A percentile compares a stretch with the other conserved stretches of the same genome.
These are phyloP conservation scores for Withania somnifera DNA, from an alignment of 305 asterid species.

Conservation along the genomic window DNA sequence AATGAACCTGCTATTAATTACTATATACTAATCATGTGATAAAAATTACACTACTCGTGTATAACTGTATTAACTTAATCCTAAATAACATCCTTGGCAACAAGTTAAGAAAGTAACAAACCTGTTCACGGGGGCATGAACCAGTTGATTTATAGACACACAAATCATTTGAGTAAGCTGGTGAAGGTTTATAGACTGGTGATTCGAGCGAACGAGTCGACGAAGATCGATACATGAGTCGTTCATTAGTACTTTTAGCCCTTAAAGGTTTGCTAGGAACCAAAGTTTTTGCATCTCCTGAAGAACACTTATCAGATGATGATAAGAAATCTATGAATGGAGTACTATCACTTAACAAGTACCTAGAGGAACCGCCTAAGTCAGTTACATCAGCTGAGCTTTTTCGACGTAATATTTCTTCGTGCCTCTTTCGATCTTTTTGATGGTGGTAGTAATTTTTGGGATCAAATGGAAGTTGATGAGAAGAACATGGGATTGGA, in stretches of 20 bases:
- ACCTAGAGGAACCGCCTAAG: constrained; percentile 20
- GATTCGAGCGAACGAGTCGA: constrained; percentile 33
- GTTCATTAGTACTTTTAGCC: constrained; percentile 13
- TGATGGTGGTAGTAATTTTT: constrained; percentile 10
- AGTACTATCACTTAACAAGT: constrained; percentile 27
- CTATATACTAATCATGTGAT: too few species aligned
- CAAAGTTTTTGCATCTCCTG: background rate
- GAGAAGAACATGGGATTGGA: constrained; percentile 46
- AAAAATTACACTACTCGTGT: too few species aligned
- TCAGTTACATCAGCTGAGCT: constrained; percentile 59
- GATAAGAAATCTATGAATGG: constrained; percentile 27
- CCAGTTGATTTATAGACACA: constrained; percentile 10
- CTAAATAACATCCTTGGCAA: too few species aligned
- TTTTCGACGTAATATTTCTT: constrained; percentile 29
- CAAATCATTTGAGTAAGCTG: background rate
- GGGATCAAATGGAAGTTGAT: constrained; percentile 48
- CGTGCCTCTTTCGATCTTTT: constrained; percentile 21
- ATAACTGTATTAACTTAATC: too few species aligned
- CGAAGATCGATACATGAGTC: constrained; percentile 25
- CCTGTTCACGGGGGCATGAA: constrained; percentile 1
- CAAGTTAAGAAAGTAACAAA: background rate
- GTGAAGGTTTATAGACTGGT: constrained; percentile 25
- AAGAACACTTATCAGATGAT: constrained; percentile 10
- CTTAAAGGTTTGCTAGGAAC: constrained; percentile 12
- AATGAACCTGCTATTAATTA: too few species aligned